Percentiles rank a stretch among this genome's conserved stretches.
phyloP scores from a whole-genome alignment of 2,329 filamentous ascomycete species.

The Hymenoscyphus scutula region DNA sequence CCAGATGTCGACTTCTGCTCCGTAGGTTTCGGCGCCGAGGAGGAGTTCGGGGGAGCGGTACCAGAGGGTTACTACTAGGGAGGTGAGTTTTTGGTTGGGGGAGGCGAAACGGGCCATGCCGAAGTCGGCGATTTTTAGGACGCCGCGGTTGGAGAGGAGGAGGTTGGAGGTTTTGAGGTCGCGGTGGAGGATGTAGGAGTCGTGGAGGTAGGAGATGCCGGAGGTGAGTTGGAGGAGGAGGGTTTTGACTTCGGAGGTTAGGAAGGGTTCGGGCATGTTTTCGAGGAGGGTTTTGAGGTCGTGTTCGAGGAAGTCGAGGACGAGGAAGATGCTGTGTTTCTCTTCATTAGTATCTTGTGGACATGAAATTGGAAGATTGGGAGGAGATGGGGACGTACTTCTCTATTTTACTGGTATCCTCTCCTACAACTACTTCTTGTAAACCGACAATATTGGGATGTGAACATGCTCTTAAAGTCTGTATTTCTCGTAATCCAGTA shows the following conservation, averaged over 20 bases:
- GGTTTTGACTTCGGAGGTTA: constrained; percentile 89
- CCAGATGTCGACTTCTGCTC: constrained; percentile 84
- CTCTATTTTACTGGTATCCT: constrained; percentile 52
- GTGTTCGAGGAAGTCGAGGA: constrained; percentile 97
- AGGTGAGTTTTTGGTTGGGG: constrained; percentile 75
- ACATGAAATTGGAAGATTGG: not conserved
- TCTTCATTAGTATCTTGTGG: constrained; percentile 24
- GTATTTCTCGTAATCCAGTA: constrained; percentile 89
- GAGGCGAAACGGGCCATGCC: constrained; percentile 91
- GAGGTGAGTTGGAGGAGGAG: constrained; percentile 78
- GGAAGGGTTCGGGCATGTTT: constrained; percentile 91
- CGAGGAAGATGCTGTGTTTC: constrained; percentile 76
- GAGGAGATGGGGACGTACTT: no score
- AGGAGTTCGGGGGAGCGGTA: constrained; percentile 91
- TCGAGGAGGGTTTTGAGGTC: constrained; percentile 91
- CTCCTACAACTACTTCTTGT: constrained; percentile 79
- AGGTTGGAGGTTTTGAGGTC: constrained; percentile 94
- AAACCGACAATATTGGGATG: constrained; percentile 82
- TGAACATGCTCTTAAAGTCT: constrained; percentile 76
- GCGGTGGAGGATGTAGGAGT: constrained; percentile 86
- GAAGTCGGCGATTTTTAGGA: constrained; percentile 95
- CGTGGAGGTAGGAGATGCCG: constrained; percentile 82
- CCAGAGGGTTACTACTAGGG: constrained; percentile 95
- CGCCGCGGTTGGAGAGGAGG: constrained; percentile 90
- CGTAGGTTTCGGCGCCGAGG: constrained; percentile 75